A percentile compares a stretch with the other conserved stretches of the same genome.
These are phyloP conservation scores for Exophiala spinifera DNA, from an alignment of 2,329 filamentous ascomycete genomes.

Conservation along the genomic window DNA sequence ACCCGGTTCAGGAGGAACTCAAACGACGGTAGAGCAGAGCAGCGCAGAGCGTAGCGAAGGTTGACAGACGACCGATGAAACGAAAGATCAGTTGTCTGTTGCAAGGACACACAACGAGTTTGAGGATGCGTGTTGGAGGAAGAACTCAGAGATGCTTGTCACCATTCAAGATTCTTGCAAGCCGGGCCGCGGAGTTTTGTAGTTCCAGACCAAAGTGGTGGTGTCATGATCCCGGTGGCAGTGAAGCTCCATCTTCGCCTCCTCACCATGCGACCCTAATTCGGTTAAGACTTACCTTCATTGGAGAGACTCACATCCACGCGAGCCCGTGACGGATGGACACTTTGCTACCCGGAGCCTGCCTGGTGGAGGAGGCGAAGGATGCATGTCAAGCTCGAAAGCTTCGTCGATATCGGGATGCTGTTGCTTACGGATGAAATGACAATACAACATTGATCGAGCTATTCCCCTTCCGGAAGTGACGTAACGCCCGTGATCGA, in stretches of 20 bases:
- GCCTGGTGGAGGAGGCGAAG: background rate
- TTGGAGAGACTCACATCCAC: background rate
- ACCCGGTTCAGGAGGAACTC: background rate
- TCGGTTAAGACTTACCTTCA: background rate
- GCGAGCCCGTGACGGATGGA: background rate
- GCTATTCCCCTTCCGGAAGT: too few species aligned
- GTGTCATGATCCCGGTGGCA: background rate
- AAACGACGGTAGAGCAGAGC: background rate
- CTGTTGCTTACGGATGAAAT: background rate
- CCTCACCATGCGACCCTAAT: background rate
- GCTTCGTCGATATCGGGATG: background rate
- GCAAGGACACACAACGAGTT: conserved; percentile 2
- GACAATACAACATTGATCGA: background rate
- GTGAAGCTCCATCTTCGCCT: conserved; percentile 1
- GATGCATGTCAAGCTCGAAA: background rate
- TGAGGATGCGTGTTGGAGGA: background rate
- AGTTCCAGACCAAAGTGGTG: background rate
- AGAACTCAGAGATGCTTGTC: background rate
- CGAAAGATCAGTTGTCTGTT: conserved; percentile 15
- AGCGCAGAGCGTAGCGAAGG: conserved; percentile 9
- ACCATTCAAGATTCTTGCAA: background rate
- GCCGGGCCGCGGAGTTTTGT: conserved; percentile 4
- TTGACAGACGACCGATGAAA: conserved; percentile 14
- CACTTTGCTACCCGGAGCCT: background rate
- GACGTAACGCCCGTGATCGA: too few species aligned